Base-by-base conservation (phyloP, 2,329 filamentous ascomycete species). In the Penicillium sp. region DNA sequence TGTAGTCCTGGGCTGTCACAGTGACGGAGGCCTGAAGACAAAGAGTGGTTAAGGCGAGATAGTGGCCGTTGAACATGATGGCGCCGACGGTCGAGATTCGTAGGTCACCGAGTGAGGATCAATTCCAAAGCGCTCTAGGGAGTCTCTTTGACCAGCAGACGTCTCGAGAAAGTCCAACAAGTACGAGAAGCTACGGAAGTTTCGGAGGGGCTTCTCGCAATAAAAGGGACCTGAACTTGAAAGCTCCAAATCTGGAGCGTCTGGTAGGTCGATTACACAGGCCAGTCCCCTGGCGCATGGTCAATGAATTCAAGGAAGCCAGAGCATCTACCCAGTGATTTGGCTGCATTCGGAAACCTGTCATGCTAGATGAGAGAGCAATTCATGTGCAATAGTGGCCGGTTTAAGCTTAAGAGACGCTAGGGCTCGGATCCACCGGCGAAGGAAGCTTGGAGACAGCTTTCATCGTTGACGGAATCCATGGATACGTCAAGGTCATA, bases 1-100 rank as follows among this genome's bases (percentile, higher is more conserved):
- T 62, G 22, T 71, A 63, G 5, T 63, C 69, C 57, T 75, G 67
- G 12, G 73, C 69, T 20, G 59, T 63, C 38, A 58, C 65, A 22
- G 68, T 61, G 25, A 63, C 48, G 20, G 64, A 41, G 3, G 58
- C 43, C 20, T 67, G 57, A 17, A 70, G 58, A 35, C 60, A 47
- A 41, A 69, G 49, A 41, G 54, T 54, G 37, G 67, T 42, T 28
- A 63, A 49, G 41, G 58, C 25, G 14, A 64, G 38, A 15, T 37
- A 54, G 48, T 41, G 54, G 28, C 42, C 38, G 31, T 38, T 52
- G 12, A 56, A 51, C 61, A 67, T 69, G 10, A 28, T 63, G 53
- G 50, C 57, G 47, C 35, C n/a, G 11, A 28, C 25, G 14, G 34
- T 37, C 28, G 7, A 54, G 6, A 37, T 14, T 43, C 37, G 37